Evolutionary conservation across 352 stramenopile species (phyloP).

Genomic region (Nothophytophthora sp.): DNA sequence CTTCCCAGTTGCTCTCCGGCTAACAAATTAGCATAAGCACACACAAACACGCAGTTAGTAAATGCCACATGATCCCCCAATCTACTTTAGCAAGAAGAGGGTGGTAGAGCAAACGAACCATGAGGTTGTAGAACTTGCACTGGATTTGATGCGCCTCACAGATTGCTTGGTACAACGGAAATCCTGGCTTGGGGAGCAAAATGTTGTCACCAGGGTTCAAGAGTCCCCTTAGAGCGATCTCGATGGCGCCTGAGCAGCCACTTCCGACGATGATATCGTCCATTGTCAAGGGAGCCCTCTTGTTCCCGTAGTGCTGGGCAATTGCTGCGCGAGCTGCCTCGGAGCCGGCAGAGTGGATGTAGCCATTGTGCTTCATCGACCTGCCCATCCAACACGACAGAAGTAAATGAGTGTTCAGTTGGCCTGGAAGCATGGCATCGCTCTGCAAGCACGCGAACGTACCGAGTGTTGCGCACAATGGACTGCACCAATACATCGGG

Average conservation of each 20-base stretch:
- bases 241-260: slow-evolving; percentile 93
- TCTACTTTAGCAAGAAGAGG: neutral
- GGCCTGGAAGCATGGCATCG: neutral
- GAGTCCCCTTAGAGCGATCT: slow-evolving; percentile 91
- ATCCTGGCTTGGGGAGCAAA: slow-evolving; percentile 93
- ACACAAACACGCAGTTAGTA: no score
- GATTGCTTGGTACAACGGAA: slow-evolving; percentile 96
- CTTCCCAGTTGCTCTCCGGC: slow-evolving; percentile 92
- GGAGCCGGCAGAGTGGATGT: slow-evolving; percentile 92
- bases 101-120: slow-evolving; percentile 23
- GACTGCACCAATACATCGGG: slow-evolving; percentile 86
- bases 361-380: slow-evolving; percentile 90
- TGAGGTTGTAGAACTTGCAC: slow-evolving; percentile 91
- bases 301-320: slow-evolving; percentile 76
- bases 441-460: slow-evolving; percentile 1
- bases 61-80: no score
- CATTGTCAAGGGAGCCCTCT: slow-evolving; percentile 60
- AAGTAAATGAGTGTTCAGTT: no score
- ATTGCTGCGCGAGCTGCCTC: slow-evolving; percentile 87
- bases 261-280: slow-evolving; percentile 95
- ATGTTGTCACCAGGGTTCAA: slow-evolving; percentile 92
- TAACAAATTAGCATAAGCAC: neutral
- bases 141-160: slow-evolving; percentile 91
- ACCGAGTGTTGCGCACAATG: slow-evolving; percentile 72
- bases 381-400: slow-evolving; percentile 22